Evolutionary conservation across 495 filamentous ascomycete genomes (phyloP).

Genomic region (Bathelium albidoporum): DNA sequence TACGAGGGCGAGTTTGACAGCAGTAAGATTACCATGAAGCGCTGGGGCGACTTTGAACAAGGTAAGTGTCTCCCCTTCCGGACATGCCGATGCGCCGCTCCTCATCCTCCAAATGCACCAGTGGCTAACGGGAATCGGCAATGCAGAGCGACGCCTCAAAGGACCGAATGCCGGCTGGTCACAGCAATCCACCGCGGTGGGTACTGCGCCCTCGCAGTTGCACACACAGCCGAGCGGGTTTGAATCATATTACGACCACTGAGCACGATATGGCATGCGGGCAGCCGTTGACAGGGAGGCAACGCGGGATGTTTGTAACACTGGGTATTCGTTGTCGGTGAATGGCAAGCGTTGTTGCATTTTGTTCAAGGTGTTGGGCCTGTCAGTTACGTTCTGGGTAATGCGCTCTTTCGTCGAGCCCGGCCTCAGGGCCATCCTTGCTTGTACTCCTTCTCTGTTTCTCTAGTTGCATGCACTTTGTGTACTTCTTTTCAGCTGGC

Average conservation of each 20-base stretch:
- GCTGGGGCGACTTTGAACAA: conserved; percentile 95
- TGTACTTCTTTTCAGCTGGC: not conserved
- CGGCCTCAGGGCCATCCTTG: not conserved
- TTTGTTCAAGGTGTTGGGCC: not conserved
- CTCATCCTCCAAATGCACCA: not conserved
- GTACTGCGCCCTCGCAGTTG: conserved; percentile 18
- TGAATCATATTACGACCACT: conserved; percentile 24
- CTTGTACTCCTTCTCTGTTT: not conserved
- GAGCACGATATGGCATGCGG: conserved; percentile 7
- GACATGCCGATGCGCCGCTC: not conserved
- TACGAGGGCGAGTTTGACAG: conserved; percentile 95
- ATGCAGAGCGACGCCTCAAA: conserved; percentile 33
- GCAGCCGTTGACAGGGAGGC: not conserved
- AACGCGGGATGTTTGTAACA: not conserved
- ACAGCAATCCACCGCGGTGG: conserved; percentile 25
- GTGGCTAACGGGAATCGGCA: not conserved
- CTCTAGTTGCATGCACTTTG: not conserved
- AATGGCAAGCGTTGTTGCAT: not conserved
- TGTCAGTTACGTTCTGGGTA: conserved; percentile 3
- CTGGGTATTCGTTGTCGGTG: not conserved
- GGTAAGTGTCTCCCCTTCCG: conserved; percentile 35
- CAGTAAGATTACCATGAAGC: conserved; percentile 95
- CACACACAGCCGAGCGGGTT: conserved; percentile 12
- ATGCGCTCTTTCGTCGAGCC: not conserved
- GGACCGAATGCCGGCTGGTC: conserved; percentile 29